Percentiles rank a stretch among this genome's conserved stretches.
These are phyloP conservation scores for Yamadazyma conglobata DNA, from an alignment of 1,139 yeast genomes.

Conservation along the genomic window DNA sequence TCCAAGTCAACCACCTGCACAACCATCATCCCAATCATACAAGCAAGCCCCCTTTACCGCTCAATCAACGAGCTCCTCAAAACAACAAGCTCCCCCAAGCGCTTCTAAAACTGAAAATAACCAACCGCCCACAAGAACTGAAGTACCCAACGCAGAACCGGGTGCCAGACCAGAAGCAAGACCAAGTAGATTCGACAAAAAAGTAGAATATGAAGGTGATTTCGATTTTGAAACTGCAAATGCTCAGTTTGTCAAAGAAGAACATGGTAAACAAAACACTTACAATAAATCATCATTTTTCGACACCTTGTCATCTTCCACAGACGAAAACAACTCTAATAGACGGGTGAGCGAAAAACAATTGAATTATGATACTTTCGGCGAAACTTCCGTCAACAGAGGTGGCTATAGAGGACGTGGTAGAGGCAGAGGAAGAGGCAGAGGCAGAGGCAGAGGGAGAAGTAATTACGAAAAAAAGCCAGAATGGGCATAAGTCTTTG, in stretches of 20 bases:
- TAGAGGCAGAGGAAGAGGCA: conserved; percentile 26
- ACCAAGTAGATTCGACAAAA: conserved; percentile 5
- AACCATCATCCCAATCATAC: conserved; percentile 13
- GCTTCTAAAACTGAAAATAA: conserved; percentile 8
- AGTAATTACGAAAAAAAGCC: conserved; percentile 18
- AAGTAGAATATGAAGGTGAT: conserved; percentile 22
- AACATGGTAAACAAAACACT: conserved; percentile 21
- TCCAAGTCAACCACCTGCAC: conserved; percentile 13
- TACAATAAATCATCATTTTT: conserved; percentile 80
- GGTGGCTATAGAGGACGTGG: conserved; percentile 35
- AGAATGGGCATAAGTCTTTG: conserved; percentile 18
- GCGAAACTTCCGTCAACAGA: conserved; percentile 43
- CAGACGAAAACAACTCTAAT: conserved; percentile 37
- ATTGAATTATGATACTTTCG: conserved; percentile 66
- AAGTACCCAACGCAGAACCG: conserved; percentile 8
- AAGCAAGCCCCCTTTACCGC: conserved; percentile 6
- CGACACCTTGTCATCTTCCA: conserved; percentile 68
- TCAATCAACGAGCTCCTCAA: conserved; percentile 11
- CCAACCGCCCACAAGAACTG: conserved; percentile 11
- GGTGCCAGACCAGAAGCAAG: conserved; percentile 8
- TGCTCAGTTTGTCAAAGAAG: conserved; percentile 53
- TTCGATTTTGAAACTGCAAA: conserved; percentile 66
- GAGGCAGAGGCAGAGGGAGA: conserved; percentile 28
- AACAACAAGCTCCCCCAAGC: conserved; percentile 10
- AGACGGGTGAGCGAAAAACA: conserved; percentile 63